phyloP scores from a whole-genome alignment of 495 filamentous ascomycete genomes.

The Collariella sp. region DNA sequence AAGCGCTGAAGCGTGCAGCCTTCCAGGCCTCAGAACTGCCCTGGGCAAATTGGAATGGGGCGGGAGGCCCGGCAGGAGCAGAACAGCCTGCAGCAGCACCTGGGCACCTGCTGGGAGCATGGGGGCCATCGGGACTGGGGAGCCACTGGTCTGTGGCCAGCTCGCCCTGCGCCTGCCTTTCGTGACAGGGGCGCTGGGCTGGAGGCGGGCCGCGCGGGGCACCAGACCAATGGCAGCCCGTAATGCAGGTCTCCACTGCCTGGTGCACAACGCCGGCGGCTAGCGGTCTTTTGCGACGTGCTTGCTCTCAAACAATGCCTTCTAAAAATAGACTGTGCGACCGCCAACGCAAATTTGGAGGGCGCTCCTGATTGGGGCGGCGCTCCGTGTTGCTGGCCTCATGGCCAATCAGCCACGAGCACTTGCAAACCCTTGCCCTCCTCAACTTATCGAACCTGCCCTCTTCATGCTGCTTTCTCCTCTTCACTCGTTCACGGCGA shows the following conservation, averaged over 20 bases:
- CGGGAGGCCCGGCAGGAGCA: slow-evolving; percentile 4
- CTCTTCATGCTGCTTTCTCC: background rate
- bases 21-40: slow-evolving; percentile 1
- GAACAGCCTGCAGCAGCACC: background rate
- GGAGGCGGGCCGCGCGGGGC: slow-evolving; percentile 16
- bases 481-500: background rate
- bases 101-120: background rate
- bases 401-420: slow-evolving; percentile 4
- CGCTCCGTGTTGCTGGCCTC: background rate
- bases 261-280: slow-evolving; percentile 19
- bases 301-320: slow-evolving; percentile 27
- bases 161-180: slow-evolving; percentile 14
- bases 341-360: slow-evolving; percentile 20
- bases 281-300: slow-evolving; percentile 22
- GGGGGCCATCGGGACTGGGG: background rate
- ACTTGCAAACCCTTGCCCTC: background rate
- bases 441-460: background rate
- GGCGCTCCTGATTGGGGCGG: slow-evolving; percentile 18
- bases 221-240: slow-evolving; percentile 16
- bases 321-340: slow-evolving; percentile 28
- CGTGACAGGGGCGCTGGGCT: slow-evolving; percentile 20
- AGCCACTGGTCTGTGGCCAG: slow-evolving; percentile 10
- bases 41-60: background rate
- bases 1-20: slow-evolving; percentile 6
- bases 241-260: background rate